These are phyloP conservation scores for Coprinellus aureogranulatus DNA, from an alignment of 768 basidiomycete genomes.

Conservation along the genomic window DNA sequence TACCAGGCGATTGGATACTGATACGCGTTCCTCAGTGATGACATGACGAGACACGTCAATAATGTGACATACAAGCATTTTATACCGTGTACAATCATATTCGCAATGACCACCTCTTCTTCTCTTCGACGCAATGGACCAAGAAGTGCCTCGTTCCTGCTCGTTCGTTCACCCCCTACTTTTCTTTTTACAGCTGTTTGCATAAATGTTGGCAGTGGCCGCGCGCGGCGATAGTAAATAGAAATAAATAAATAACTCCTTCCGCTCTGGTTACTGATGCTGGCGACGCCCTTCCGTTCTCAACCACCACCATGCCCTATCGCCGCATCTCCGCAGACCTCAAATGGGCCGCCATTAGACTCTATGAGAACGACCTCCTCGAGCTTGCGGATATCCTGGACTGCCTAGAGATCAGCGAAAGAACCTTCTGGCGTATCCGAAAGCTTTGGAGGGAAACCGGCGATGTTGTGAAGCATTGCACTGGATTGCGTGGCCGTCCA, in stretches of 20 bases:
- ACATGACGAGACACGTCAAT: slow-evolving; percentile 25
- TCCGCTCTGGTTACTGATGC: too few relatives aligned
- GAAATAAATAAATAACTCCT: background rate
- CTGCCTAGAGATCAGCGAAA: slow-evolving; percentile 17
- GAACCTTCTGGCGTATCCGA: slow-evolving; percentile 21
- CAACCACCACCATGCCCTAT: background rate
- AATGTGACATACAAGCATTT: slow-evolving; percentile 31
- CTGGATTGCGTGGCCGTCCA: slow-evolving; percentile 9
- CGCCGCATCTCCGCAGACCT: slow-evolving; percentile 16
- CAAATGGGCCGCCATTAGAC: slow-evolving; percentile 20
- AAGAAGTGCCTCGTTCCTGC: background rate
- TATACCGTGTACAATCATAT: slow-evolving; percentile 30
- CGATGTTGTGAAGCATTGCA: slow-evolving; percentile 19
- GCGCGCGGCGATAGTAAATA: background rate
- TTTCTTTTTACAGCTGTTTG: background rate
- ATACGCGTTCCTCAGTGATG: slow-evolving; percentile 17
- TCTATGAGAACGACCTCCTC: slow-evolving; percentile 19
- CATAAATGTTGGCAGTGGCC: background rate
- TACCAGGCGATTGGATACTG: background rate
- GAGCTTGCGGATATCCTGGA: slow-evolving; percentile 20
- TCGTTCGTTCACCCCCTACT: background rate
- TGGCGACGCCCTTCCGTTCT: background rate
- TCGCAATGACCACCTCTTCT: slow-evolving; percentile 15
- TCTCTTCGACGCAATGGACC: background rate
- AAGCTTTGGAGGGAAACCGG: slow-evolving; percentile 25